phyloP scores from a whole-genome alignment of 257 asterid species.

The Agastache rugosa region DNA sequence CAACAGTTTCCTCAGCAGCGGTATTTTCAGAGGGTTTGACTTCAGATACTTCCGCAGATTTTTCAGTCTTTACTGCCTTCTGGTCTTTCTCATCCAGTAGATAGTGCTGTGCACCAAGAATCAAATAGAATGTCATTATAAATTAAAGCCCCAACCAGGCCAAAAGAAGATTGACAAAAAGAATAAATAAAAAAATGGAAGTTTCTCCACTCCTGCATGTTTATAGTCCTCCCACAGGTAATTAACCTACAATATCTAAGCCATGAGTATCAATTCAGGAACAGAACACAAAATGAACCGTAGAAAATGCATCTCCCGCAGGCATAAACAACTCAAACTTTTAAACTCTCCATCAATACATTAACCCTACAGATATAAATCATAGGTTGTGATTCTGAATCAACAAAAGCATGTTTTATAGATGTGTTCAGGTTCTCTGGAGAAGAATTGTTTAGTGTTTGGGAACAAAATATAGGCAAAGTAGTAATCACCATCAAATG shows the following conservation, averaged over 20 bases:
- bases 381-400: conserved; percentile 1
- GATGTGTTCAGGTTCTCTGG: neutral
- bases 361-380: neutral
- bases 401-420: neutral
- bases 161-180: neutral
- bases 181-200: neutral
- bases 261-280: conserved; percentile 9
- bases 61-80: conserved; percentile 35
- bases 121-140: conserved; percentile 15
- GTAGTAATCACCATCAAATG: neutral
- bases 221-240: neutral
- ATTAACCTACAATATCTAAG: neutral
- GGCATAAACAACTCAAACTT: neutral
- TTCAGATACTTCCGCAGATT: conserved; percentile 58
- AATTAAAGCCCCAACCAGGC: conserved; percentile 9
- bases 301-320: neutral
- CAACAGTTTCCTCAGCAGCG: conserved; percentile 48
- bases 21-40: conserved; percentile 45
- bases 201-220: conserved; percentile 2
- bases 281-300: conserved; percentile 2
- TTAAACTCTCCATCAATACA: neutral
- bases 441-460: neutral
- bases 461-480: neutral
- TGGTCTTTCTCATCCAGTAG: conserved; percentile 63
- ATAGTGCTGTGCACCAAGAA: conserved; percentile 60